Evolutionary conservation across 2,329 filamentous ascomycete species (phyloP).

Genomic region (Nakataea oryzae): DNA sequence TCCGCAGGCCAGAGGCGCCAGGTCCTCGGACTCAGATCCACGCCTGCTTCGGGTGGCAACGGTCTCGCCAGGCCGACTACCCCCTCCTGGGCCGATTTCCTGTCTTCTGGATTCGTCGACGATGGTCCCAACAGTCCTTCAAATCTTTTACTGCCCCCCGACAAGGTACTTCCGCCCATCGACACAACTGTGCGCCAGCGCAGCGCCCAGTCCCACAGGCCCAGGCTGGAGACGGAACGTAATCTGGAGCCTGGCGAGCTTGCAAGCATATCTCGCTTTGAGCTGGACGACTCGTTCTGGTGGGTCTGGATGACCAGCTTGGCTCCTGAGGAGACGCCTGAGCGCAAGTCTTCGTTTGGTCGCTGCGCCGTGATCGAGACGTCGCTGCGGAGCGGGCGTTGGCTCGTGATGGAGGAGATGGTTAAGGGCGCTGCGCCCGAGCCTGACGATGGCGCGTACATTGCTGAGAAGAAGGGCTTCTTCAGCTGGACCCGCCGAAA

Average conservation of each 20-base stretch:
- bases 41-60: constrained; percentile 52
- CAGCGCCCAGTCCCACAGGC: constrained; percentile 77
- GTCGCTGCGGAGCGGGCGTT: constrained; percentile 66
- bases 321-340: constrained; percentile 75
- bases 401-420: constrained; percentile 94
- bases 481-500: constrained; percentile 76
- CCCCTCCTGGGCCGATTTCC: constrained; percentile 95
- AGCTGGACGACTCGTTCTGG: constrained; percentile 95
- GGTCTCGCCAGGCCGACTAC: constrained; percentile 77
- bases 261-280: constrained; percentile 77
- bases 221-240: constrained; percentile 56
- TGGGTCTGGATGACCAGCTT: constrained; percentile 99
- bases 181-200: constrained; percentile 60
- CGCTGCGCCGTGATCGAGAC: constrained; percentile 90
- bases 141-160: constrained; percentile 74
- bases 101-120: constrained; percentile 86
- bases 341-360: constrained; percentile 86
- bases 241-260: constrained; percentile 83
- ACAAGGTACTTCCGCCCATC: constrained; percentile 84
- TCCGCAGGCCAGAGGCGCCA: constrained; percentile 24
- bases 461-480: constrained; percentile 90
- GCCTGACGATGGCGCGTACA: constrained; percentile 75
- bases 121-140: constrained; percentile 51
- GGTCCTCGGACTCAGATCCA: constrained; percentile 45
- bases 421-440: constrained; percentile 85